Evolutionary conservation across 2,329 filamentous ascomycete genomes (phyloP), one percentile per base, ranked within the genome.

Genomic region (Aspergillus sp.): DNA sequence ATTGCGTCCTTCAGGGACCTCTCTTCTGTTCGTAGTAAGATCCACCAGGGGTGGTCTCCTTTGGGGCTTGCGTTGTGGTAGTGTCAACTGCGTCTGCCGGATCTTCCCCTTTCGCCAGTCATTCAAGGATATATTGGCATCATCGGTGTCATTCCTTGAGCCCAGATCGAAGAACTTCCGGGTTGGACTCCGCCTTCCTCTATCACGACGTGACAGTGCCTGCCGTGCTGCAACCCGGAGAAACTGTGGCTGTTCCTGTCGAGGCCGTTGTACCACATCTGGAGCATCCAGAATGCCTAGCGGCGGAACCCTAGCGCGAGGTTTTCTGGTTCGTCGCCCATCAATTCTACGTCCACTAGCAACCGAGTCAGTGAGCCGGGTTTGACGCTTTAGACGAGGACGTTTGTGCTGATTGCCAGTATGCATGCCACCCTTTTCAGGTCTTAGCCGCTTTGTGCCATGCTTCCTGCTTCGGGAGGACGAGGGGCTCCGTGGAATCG

Each of bases 171-270:
- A 67, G 34, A 74, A 65, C 53, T 81, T 81, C 43, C 65, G 63
- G 26, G 65, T 68, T 10, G 75, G 77, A 39, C 73, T 76, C 53
- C 75, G 72, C 46, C 77, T 71, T 33, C 73, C 77, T 55, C 65
- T 57, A 54, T 78, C 71, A 27, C 64, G 59, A 41, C 70, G 67
- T 36, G 65, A 69, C 6, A 74, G 73, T 42, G 72, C 75, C 54
- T 72, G 68, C 49, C 80, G 73, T 29, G 71, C 70, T 32, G 80
- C 80, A 48, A 83, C 58, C 44, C 72, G 71, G 4, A 83, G 63
- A 45, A 82, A 82, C 26, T 71, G 71, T 6, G 80, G 77, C 34
- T 71, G 65, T 5, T 69, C 53, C 47, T 54, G 47, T 30, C 52
- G 52, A 38, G 56, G 46, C 3, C 52, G 52, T 19, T 57, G 49